Evolutionary conservation across 2,329 filamentous ascomycete species (phyloP), one percentile per base, ranked within the genome.

Genomic region (Cladosporium halotolerans): DNA sequence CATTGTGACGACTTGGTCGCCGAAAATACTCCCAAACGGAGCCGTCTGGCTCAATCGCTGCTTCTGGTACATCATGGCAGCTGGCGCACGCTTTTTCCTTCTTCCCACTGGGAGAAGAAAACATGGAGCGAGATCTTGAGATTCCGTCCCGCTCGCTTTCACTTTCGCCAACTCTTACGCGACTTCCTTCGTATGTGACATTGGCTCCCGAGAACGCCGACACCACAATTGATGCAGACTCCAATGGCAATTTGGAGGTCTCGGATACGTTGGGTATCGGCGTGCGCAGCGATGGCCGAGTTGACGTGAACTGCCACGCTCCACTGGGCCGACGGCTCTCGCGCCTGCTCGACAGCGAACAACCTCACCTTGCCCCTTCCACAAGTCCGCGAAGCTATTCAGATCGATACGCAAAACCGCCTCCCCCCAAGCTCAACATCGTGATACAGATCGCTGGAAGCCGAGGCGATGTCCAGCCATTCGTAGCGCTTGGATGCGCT

Each of bases 371-470:
- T 28, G 4, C 23, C 23, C 5, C 4, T 28, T 5, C 14, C 14
- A n/a, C 23, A 28, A 11, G 5, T 5, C 9, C 14, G 42, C 36
- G 4, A 14, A 14, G 36, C n/a, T 3, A n/a, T 16, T 11, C 14
- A n/a, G 9, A 4, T 4, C 2, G 31, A 34, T 7, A 28, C 23
- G 4, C 23, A 28, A 28, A 28, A n/a, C 19, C 23, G 28, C 34
- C 33, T 9, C 32, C 49, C 7, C 41, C 33, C 1, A 38, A 31
- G 6, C 34, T 88, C 54, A 88, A 88, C 67, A 76, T 89, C 32
- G 85, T 87, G 40, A 83, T 89, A 46, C 85, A 89, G 60, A 84
- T 89, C 19, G 84, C 89, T 10, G 86, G 86, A 5, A 88, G 84
- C 9, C 76, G 86, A 40, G 86, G 86, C 46, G 86, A 89, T 63